phyloP scores from a whole-genome alignment of 73 alveolate genomes.

The Paramecium sonneborni region DNA sequence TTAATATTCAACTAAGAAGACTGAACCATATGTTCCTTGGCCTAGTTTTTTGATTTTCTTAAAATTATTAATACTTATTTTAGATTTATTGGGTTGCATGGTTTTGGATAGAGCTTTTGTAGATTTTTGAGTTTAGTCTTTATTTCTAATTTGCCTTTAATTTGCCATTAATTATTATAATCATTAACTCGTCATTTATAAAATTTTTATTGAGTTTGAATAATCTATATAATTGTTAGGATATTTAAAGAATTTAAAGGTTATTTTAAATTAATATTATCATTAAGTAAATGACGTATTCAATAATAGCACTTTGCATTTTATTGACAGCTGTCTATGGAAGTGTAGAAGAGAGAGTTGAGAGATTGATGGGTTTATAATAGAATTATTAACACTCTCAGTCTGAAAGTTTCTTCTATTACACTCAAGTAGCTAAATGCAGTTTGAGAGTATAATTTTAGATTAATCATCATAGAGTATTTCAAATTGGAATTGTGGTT shows the following conservation, averaged over 20 bases:
- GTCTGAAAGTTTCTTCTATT: background rate
- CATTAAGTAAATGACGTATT: background rate
- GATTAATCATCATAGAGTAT: background rate
- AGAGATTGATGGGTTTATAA: background rate
- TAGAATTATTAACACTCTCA: background rate
- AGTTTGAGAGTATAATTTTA: background rate
- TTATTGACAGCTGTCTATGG: background rate
- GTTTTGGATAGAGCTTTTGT: background rate
- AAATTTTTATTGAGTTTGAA: background rate
- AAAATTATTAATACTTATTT: background rate
- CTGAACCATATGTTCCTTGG: constrained; percentile 88
- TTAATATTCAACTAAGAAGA: constrained; percentile 74
- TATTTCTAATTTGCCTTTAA: too few species aligned
- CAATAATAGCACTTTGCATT: background rate
- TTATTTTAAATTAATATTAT: background rate
- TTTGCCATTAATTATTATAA: background rate
- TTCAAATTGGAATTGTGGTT: constrained; percentile 59
- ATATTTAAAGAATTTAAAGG: background rate
- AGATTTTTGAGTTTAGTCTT: background rate
- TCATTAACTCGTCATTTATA: background rate
- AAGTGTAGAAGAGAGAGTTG: background rate
- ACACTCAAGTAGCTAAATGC: constrained; percentile 42
- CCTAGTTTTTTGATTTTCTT: constrained; percentile 74
- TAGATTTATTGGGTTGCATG: background rate
- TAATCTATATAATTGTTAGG: background rate